These are phyloP conservation scores for Bacidia rubella DNA, from an alignment of 495 filamentous ascomycete species.

Conservation along the genomic window DNA sequence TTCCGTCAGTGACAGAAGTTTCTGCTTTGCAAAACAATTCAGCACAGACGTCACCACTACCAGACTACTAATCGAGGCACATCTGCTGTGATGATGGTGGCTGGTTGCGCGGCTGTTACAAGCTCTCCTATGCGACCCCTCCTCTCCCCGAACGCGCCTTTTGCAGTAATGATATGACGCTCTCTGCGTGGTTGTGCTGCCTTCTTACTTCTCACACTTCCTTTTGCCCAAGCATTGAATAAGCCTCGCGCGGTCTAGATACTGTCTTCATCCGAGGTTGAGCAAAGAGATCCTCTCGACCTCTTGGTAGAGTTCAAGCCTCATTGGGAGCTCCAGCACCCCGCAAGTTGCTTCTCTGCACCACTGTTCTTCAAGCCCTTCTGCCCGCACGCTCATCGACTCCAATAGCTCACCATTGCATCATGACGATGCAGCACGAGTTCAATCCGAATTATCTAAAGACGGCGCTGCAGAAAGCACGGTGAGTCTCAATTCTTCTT, in stretches of 20 bases:
- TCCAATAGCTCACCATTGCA: background rate
- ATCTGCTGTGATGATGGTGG: too few relatives aligned
- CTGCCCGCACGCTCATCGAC: background rate
- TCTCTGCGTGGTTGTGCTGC: background rate
- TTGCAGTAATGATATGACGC: background rate
- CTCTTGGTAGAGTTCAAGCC: background rate
- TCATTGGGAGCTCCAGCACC: background rate
- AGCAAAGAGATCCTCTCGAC: too few relatives aligned
- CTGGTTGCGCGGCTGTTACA: background rate
- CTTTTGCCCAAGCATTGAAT: too few relatives aligned
- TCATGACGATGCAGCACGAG: constrained; percentile 23
- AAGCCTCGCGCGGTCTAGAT: too few relatives aligned
- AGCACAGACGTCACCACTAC: too few relatives aligned
- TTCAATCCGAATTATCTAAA: constrained; percentile 41
- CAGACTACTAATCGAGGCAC: too few relatives aligned
- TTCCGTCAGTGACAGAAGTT: too few relatives aligned
- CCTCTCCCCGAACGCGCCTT: background rate
- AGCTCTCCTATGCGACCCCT: background rate
- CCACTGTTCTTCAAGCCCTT: background rate
- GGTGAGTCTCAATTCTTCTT: constrained; percentile 4
- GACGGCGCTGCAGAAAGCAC: constrained; percentile 23
- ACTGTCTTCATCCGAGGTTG: too few relatives aligned
- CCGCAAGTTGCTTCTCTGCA: background rate
- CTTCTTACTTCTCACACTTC: too few relatives aligned
- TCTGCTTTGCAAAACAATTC: too few relatives aligned